Base-by-base conservation (phyloP, 257 asterid genomes). In the Solanum appendiculatum region DNA sequence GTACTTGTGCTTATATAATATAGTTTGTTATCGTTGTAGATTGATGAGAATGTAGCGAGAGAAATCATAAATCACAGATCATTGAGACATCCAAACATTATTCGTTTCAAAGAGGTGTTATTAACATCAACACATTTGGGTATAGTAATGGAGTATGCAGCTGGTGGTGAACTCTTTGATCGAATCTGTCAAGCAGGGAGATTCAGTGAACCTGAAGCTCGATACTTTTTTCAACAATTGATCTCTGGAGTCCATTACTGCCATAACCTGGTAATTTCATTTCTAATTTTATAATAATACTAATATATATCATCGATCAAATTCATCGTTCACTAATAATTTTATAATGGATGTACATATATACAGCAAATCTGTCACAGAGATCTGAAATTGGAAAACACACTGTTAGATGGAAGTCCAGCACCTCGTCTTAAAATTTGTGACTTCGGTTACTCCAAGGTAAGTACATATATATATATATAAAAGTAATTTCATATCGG, bases 201-300 rank as follows among this genome's bases (percentile, higher is more conserved):
- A 58, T 87, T 87, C 77, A 87, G 97, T 87, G 95, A 93, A 91
- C 92, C 93, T 77, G 97, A 93, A 94, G 96, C 98, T 36, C 92
- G 98, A 86, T 95, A 94, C 90, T 95, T 95, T 91, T 95, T 95
- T 74, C 98, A 94, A 93, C 98, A 95, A 89, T 93, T 95, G 69
- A 94, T 95, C 75, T 94, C 93, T 91, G 98, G 98, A 88, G 98
- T 95, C 86, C 88, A 90, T 91, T 95, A 90, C 90, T 94, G 98
- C 87, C 97, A 95, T 34, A 86, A 93, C 85, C 89, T 95, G 97
- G 98, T 75, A 37, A 54, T 54, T 18, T 54, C 60, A 54, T 56
- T 51, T 3, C 27, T 56, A 42, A 42, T 42, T 42, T 42, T n/a
- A n/a, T n/a, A n/a, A n/a, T n/a, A 39, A 39, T 10, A 42, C 8